phyloP scores from a whole-genome alignment of 1,139 yeast genomes.

The Blastobotrys apis region DNA sequence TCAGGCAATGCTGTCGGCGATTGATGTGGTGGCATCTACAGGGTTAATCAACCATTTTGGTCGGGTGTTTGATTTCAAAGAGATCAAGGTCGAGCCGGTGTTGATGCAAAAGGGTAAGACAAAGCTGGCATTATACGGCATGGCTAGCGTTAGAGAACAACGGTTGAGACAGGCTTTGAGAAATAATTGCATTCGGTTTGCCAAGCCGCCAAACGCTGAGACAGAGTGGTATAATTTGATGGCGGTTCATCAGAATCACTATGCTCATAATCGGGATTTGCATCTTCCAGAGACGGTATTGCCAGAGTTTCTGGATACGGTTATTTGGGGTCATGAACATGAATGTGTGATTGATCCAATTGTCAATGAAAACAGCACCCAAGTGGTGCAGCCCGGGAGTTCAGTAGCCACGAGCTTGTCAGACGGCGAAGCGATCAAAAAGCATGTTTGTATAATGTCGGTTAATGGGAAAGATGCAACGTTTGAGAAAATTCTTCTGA shows the following conservation, averaged over 20 bases:
- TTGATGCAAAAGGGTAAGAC: conserved; percentile 78
- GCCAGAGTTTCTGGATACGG: conserved; percentile 75
- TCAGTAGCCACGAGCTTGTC: conserved; percentile 88
- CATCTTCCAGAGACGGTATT: conserved; percentile 79
- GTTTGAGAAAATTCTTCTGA: conserved; percentile 61
- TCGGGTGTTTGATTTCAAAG: conserved; percentile 69
- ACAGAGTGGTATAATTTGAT: conserved; percentile 78
- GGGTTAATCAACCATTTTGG: conserved; percentile 93
- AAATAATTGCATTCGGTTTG: conserved; percentile 73
- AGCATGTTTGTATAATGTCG: conserved; percentile 67
- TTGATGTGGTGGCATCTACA: conserved; percentile 75
- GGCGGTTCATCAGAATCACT: conserved; percentile 87
- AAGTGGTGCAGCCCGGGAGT: conserved; percentile 89
- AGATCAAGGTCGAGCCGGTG: conserved; percentile 71
- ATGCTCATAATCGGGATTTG: conserved; percentile 74
- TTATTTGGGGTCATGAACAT: conserved; percentile 98
- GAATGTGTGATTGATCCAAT: conserved; percentile 78
- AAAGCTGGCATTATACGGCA: conserved; percentile 79
- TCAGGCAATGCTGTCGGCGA: conserved; percentile 64
- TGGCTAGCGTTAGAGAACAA: conserved; percentile 88
- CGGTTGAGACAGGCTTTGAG: conserved; percentile 76
- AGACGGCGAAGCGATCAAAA: conserved; percentile 77
- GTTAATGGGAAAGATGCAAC: conserved; percentile 57
- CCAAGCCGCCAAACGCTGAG: conserved; percentile 53
- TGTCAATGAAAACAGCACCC: conserved; percentile 63